Evolutionary conservation across 176 grass and related monocot genomes (phyloP), one percentile per base, ranked within the genome.

Genomic region (Tillandsia fasciculata): DNA sequence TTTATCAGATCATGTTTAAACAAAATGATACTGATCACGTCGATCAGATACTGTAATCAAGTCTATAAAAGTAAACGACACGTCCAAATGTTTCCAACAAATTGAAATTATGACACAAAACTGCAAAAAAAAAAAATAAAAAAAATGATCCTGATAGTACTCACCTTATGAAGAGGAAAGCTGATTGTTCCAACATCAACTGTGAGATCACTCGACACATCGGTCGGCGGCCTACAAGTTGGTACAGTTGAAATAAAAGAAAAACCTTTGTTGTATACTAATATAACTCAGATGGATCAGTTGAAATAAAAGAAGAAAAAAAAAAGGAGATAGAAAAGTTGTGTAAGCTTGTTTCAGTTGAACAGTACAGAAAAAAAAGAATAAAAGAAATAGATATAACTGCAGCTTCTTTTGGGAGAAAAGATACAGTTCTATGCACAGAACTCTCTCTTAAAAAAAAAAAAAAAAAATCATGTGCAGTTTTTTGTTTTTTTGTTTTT

Each of bases 81-180:
- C 33, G 33, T 6, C 33, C 5, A n/a, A 14, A 12, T 56, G 0
- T 13, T 56, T 56, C 14, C 8, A 8, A 58, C 20, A 59, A 59
- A 59, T 14, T 9, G 1, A 17, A 59, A 59, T 8, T 59, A 9
- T 10, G 12, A 61, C 56, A 61, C 13, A 2, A 15, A 61, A 18
- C 53, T 18, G 18, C 10, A 57, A 1, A 57, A 6, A 2, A 12
- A 14, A 57, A 12, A 57, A n/a, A 11, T 6, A n/a, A 56, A 20
- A 52, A 18, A 13, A n/a, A 1, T 57, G 63, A 11, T 26, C 8
- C 10, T 12, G 33, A 29, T 59, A 0, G 24, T 24, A 69, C 70
- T 93, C 64, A 99, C 94, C 94, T 99, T 99, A 87, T 99, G 94
- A 69, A 93, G 94, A 20, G 94, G 84, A 70, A 93, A 99, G 84